phyloP scores from a whole-genome alignment of 345 rosid genomes.

The Pugionium dolabratum region DNA sequence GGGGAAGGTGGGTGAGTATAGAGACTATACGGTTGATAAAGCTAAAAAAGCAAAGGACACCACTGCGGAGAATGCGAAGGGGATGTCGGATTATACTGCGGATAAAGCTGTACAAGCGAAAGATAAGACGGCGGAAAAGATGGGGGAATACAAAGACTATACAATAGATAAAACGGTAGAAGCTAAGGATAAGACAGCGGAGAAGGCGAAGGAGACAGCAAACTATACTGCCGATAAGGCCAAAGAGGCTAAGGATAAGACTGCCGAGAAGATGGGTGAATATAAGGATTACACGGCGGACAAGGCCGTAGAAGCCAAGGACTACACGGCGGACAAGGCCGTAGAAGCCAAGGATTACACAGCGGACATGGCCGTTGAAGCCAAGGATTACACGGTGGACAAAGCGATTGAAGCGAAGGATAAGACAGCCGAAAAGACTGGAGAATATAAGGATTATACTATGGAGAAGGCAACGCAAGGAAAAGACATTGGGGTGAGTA shows the following conservation, averaged over 20 bases:
- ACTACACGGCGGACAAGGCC: conserved; percentile 19
- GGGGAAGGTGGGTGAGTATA: not conserved
- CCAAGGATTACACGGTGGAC: conserved; percentile 37
- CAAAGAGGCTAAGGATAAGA: not conserved
- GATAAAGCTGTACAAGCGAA: conserved; percentile 2
- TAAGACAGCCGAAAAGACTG: conserved; percentile 32
- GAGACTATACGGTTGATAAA: not conserved
- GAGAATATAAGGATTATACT: conserved; percentile 32
- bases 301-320: conserved; percentile 30
- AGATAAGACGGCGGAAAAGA: conserved; percentile 25
- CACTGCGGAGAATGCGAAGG: conserved; percentile 6
- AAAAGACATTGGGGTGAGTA: conserved; percentile 42
- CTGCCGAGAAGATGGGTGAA: conserved; percentile 25
- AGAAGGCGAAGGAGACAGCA: conserved; percentile 14
- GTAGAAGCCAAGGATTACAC: conserved; percentile 36
- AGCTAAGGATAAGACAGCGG: not conserved
- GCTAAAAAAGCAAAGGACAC: conserved; percentile 32
- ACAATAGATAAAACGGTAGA: conserved; percentile 23
- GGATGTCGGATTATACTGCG: not conserved
- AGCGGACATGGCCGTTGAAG: conserved; percentile 39
- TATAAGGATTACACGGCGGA: conserved; percentile 22
- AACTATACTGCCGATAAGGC: no score
- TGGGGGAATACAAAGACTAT: conserved; percentile 23
- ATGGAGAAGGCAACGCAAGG: conserved; percentile 43
- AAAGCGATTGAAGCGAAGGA: conserved; percentile 43